Percentiles rank a stretch among this genome's conserved stretches.
Conservation (phyloP, 2,329 filamentous ascomycete genomes). For the Colletotrichum sp. region DNA sequence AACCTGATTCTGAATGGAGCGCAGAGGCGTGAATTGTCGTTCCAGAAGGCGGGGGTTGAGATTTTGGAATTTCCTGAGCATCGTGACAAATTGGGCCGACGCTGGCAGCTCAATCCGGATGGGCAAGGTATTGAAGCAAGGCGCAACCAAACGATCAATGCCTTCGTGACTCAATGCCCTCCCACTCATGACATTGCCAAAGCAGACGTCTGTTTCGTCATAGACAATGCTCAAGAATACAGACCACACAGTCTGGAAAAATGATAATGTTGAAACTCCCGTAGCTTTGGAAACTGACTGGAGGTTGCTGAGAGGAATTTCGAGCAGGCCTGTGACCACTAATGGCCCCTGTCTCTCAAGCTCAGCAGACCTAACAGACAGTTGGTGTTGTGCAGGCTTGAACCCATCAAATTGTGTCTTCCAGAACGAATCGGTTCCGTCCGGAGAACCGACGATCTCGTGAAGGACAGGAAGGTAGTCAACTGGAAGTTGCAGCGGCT, state of each 20-base stretch:
- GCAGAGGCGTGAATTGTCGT: conserved; percentile 77
- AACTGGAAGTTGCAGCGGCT: conserved; percentile 51
- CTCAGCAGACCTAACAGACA: not conserved
- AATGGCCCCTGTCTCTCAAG: not conserved
- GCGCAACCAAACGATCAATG: conserved; percentile 78
- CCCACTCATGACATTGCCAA: conserved; percentile 86
- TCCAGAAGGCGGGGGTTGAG: conserved; percentile 66
- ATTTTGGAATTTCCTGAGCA: conserved; percentile 65
- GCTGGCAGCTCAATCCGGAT: conserved; percentile 62
- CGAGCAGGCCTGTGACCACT: not conserved
- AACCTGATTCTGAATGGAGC: conserved; percentile 66
- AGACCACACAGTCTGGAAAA: conserved; percentile 78
- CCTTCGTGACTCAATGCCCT: conserved; percentile 70
- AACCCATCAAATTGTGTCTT: conserved; percentile 56
- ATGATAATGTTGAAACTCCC: conserved; percentile 66
- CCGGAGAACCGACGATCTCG: conserved; percentile 55
- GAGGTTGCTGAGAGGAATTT: conserved; percentile 46
- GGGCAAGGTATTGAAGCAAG: conserved; percentile 91
- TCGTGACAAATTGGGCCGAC: conserved; percentile 54
- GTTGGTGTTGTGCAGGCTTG: conserved; percentile 28
- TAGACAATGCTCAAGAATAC: conserved; percentile 64
- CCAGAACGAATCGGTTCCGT: conserved; percentile 71
- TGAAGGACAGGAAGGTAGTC: conserved; percentile 69
- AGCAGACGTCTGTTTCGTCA: conserved; percentile 72
- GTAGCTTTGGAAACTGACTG: conserved; percentile 55